phyloP scores from a whole-genome alignment of 768 basidiomycete species.

The Coprinopsis strossmayeri region DNA sequence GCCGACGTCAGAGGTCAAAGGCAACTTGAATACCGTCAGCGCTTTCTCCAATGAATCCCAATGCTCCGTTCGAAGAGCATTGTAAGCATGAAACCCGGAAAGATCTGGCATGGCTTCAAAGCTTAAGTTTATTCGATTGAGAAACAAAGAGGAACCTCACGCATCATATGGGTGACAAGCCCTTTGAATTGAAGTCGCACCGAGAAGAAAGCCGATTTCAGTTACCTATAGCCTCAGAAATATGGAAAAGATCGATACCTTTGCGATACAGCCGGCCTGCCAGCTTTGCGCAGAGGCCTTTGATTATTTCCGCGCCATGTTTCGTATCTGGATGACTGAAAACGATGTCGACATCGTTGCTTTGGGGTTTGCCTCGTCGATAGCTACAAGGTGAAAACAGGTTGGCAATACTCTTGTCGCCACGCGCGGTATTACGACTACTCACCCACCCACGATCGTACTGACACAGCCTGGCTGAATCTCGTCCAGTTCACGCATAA shows the following conservation, averaged over 20 bases:
- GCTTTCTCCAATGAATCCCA: slow-evolving; percentile 84
- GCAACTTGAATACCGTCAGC: slow-evolving; percentile 71
- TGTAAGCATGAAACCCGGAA: slow-evolving; percentile 51
- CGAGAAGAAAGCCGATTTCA: too few species aligned
- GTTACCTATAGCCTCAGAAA: too few species aligned
- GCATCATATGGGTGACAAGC: slow-evolving; percentile 77
- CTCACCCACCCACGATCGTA: slow-evolving; percentile 80
- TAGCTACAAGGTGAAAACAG: slow-evolving; percentile 40
- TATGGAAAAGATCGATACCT: slow-evolving; percentile 31
- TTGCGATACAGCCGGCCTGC: slow-evolving; percentile 48
- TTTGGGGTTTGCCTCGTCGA: slow-evolving; percentile 73
- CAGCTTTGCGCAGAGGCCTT: slow-evolving; percentile 55
- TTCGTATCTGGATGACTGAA: slow-evolving; percentile 61
- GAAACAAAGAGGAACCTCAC: slow-evolving; percentile 34
- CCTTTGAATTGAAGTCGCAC: too few species aligned
- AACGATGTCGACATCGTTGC: slow-evolving; percentile 87
- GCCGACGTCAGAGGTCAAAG: slow-evolving; percentile 24
- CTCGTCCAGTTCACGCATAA: slow-evolving; percentile 59
- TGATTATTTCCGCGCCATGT: slow-evolving; percentile 40
- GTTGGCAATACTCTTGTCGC: background rate
- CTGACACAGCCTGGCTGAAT: slow-evolving; percentile 63
- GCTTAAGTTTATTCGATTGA: background rate
- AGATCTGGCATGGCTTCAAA: slow-evolving; percentile 42
- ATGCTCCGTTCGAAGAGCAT: slow-evolving; percentile 48
- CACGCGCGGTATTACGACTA: slow-evolving; percentile 6